Base-by-base conservation (phyloP, 192 early-diverging fungal genomes). In the Backusella morwellensis region DNA sequence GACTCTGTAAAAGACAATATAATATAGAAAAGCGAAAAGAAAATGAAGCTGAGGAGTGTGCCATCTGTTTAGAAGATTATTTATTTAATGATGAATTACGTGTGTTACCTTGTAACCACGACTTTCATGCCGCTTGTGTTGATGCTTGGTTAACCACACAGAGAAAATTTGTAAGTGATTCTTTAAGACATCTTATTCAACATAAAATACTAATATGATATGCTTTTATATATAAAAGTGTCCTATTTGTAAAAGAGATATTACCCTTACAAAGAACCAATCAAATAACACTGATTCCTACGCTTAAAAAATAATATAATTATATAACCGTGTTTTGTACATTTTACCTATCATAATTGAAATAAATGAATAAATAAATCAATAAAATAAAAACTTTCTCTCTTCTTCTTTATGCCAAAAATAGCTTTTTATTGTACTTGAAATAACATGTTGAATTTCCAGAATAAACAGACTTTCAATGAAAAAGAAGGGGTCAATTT, bases 31-130 rank as follows among this genome's bases (percentile, higher is more conserved):
- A 91, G 68, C 82, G 83, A 40, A 81, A 85, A 42, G 92, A 92
- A 38, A 91, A 94, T 79, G 96, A 96, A 66, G 95, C 91, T 9
- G 86, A 90, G 4, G 90, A 91, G 44, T 99, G 97, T 82, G 90
- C 93, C 6, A 97, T 99, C 34, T 99, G 97, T 84, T 83, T 99
- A 74, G 97, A 98, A 9, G 95, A 97, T 68, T 98, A 93, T 86
- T 82, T 86, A 17, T 90, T 92, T 75, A 93, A 91, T 23, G 92
- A 95, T 19, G 87, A 91, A 75, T 78, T 97, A 26, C 82, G 96
- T 14, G 86, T 93, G 11, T 82, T 99, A 56, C 93, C 93, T 7
- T 99, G 97, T 83, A 87, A 82, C 54, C 97, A 99, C 79, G 88
- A 95, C 75, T 98, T 94, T 77, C 97, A 99, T 78, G 86, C 90